Percentiles rank a stretch among this genome's conserved stretches.
These are phyloP conservation scores for Salvia hispanica DNA, from an alignment of 257 asterid genomes.

Conservation along the genomic window DNA sequence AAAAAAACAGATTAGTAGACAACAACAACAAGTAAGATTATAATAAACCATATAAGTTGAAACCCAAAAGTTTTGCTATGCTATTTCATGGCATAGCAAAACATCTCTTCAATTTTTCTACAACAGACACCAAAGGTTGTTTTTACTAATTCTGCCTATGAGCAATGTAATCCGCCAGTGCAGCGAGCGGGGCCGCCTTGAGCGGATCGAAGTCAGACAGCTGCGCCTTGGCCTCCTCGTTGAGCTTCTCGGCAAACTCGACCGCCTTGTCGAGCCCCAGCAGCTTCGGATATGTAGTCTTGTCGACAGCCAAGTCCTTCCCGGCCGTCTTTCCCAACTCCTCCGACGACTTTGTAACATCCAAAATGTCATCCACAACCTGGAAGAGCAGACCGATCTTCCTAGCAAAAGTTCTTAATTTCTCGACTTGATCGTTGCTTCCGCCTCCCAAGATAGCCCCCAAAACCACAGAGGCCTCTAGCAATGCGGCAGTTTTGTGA, in stretches of 20 bases:
- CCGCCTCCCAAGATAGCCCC: conserved; percentile 85
- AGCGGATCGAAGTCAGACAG: conserved; percentile 50
- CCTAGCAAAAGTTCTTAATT: conserved; percentile 55
- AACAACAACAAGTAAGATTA: background rate
- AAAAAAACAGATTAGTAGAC: background rate
- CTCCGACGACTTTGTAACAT: conserved; percentile 66
- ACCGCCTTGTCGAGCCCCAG: conserved; percentile 69
- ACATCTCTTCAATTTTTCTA: background rate
- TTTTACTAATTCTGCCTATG: conserved; percentile 42
- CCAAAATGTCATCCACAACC: conserved; percentile 79
- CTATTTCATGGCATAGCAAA: background rate
- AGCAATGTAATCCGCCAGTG: conserved; percentile 77
- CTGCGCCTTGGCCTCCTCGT: conserved; percentile 62
- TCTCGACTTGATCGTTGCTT: conserved; percentile 46
- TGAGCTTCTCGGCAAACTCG: conserved; percentile 61
- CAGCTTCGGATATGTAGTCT: conserved; percentile 74
- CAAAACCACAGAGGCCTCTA: conserved; percentile 68
- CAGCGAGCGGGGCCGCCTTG: conserved; percentile 66
- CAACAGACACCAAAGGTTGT: conserved; percentile 22
- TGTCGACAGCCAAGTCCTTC: conserved; percentile 63
- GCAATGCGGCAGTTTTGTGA: conserved; percentile 71
- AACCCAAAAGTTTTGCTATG: background rate
- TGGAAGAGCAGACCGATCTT: conserved; percentile 73
- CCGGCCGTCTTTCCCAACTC: conserved; percentile 85
- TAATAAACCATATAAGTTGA: background rate